Base-by-base conservation (phyloP, 441 rosid species). In the Codiaeum variegatum region DNA sequence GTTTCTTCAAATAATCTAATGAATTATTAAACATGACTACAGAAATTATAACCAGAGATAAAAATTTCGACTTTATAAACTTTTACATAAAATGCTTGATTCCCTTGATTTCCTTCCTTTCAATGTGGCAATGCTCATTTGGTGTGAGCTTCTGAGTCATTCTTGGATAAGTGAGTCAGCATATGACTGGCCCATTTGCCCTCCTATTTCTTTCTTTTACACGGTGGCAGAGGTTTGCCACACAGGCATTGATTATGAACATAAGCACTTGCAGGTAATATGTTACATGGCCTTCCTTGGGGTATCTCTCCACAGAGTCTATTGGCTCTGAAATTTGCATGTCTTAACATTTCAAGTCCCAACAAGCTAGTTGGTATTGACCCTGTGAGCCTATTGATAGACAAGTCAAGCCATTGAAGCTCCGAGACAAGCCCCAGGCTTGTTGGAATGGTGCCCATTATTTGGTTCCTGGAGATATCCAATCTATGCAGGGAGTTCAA, bases 211-310 rank as follows among this genome's bases (percentile, higher is more conserved):
- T 71, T 82, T 68, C 75, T 83, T 80, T 79, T 82, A 71, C 99
- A 94, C 29, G 94, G 89, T 66, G 91, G 92, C 80, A 94, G 58
- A 6, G 99, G 99, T 67, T 88, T 92, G 77, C 96, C 99, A 67
- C 99, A 94, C 76, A 94, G 81, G 88, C 98, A 94, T 63, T 88
- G 86, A 74, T 94, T 92, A 73, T 94, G 94, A 72, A 88, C 90
- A 84, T 92, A 94, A 70, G 99, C 97, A 67, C 81, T 84, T 29
- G 88, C 83, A 18, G 92, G 94, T 75, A 94, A 94, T 69, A 88
- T 79, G 71, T 85, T 88, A 76, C 83, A 94, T 60, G 99, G 99
- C 76, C 93, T 89, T 28, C 91, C 91, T 78, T 92, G 99, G n/a
- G 99, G 99, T 63, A 94, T 94, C 82, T 80, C 83, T 68, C 99